Evolutionary conservation across 768 basidiomycete species (phyloP).

Genomic region (Trametes elegans): DNA sequence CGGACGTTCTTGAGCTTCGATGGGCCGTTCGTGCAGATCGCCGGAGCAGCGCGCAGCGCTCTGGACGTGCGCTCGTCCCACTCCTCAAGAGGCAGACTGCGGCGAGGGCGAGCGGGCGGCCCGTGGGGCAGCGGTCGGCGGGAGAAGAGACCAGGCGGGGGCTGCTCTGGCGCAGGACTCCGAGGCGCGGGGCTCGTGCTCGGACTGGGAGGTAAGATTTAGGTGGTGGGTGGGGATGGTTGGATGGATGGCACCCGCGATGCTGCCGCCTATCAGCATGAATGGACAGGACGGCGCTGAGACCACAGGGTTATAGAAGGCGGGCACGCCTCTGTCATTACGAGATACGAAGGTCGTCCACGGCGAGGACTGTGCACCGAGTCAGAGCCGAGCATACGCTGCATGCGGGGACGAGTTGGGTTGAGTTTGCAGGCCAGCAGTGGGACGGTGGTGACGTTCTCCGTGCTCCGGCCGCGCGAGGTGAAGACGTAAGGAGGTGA

Average conservation of each 20-base stretch:
- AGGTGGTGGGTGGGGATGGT: background rate
- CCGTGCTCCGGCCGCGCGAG: background rate
- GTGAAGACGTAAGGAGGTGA: background rate
- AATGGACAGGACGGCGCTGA: background rate
- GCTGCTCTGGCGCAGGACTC: too few species aligned
- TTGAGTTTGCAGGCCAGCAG: too few species aligned
- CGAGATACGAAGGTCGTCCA: background rate
- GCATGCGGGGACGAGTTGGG: too few species aligned
- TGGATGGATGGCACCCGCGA: background rate
- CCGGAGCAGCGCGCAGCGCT: background rate
- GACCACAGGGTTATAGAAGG: too few species aligned
- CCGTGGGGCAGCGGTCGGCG: background rate
- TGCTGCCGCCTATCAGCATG: background rate
- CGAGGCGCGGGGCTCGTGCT: too few species aligned
- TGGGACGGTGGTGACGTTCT: background rate
- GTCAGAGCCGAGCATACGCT: background rate
- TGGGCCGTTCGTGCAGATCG: constrained; percentile 10
- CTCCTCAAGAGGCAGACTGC: constrained; percentile 4
- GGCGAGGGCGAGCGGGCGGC: background rate
- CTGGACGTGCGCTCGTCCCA: background rate
- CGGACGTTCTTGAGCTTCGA: too few species aligned
- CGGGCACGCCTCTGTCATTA: background rate
- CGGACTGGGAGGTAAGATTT: background rate
- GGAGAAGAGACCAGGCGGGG: background rate
- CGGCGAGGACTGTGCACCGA: background rate